Conservation (phyloP, 1,284 basidiomycete species). For the Pseudozyma pruni region DNA sequence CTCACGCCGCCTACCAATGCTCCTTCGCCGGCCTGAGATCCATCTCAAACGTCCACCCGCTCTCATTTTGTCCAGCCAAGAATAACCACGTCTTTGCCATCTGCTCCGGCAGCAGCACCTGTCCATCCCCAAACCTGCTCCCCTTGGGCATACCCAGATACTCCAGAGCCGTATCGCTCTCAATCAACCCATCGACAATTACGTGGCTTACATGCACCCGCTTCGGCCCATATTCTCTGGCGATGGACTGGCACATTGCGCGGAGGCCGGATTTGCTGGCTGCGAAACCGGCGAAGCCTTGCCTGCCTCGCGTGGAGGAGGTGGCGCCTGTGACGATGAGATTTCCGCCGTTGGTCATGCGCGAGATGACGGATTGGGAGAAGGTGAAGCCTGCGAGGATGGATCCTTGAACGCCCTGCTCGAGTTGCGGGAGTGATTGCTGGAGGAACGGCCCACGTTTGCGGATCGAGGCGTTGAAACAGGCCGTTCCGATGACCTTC, state of each 20-base stretch:
- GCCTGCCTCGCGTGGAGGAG: conserved; percentile 45
- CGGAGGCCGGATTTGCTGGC: conserved; percentile 52
- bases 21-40: conserved; percentile 58
- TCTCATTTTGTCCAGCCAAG: conserved; percentile 53
- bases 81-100: conserved; percentile 63
- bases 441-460: conserved; percentile 48
- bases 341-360: conserved; percentile 18
- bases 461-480: conserved; percentile 55
- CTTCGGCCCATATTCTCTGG: conserved; percentile 47
- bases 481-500: conserved; percentile 49
- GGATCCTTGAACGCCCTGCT: conserved; percentile 45
- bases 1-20: conserved; percentile 28
- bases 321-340: conserved; percentile 60
- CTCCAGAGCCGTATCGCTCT: conserved; percentile 45
- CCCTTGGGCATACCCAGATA: conserved; percentile 47
- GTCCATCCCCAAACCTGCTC: conserved; percentile 43
- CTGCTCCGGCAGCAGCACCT: conserved; percentile 49
- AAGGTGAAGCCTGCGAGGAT: conserved; percentile 54
- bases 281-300: conserved; percentile 56
- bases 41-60: conserved; percentile 56
- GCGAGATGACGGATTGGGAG: conserved; percentile 34
- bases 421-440: conserved; percentile 30
- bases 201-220: conserved; percentile 56
- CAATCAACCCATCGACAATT: conserved; percentile 58
- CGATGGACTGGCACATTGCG: conserved; percentile 52